Percentiles rank a stretch among this genome's conserved stretches.
phyloP scores from a whole-genome alignment of 345 rosid genomes.

The Aquilaria yunnanensis region DNA sequence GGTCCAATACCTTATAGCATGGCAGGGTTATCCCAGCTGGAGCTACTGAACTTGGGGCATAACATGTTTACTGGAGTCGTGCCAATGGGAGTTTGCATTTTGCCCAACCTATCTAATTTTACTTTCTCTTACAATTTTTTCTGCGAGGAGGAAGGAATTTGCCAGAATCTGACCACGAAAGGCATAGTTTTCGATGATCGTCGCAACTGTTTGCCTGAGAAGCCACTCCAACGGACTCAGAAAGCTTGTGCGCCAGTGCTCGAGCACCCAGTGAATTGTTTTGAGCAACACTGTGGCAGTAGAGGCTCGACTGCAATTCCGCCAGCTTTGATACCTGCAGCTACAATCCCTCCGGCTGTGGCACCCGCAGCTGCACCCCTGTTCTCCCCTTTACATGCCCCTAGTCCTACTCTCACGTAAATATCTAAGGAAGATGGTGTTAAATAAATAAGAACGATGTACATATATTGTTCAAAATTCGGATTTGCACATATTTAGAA shows the following conservation, averaged over 20 bases:
- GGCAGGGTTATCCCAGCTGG: constrained; percentile 67
- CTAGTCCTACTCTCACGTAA: constrained; percentile 24
- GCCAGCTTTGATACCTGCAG: constrained; percentile 22
- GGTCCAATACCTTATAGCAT: constrained; percentile 89
- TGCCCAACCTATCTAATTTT: constrained; percentile 61
- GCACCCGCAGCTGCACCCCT: constrained; percentile 30
- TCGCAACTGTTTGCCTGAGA: constrained; percentile 67
- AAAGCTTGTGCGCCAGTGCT: constrained; percentile 46
- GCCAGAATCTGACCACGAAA: constrained; percentile 53
- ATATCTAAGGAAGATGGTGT: background rate
- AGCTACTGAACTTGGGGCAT: constrained; percentile 59
- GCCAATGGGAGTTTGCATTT: constrained; percentile 55
- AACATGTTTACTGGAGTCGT: constrained; percentile 69
- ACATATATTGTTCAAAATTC: background rate
- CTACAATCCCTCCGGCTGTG: constrained; percentile 18
- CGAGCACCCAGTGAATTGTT: constrained; percentile 76
- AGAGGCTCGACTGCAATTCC: constrained; percentile 11
- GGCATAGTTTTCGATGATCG: constrained; percentile 60
- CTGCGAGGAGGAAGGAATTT: constrained; percentile 72
- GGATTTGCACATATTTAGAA: background rate
- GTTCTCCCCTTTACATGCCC: constrained; percentile 43
- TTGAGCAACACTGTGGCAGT: constrained; percentile 27
- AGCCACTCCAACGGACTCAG: constrained; percentile 61
- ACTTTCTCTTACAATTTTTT: constrained; percentile 75
- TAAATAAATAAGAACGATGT: background rate